Evolutionary conservation across 495 filamentous ascomycete species (phyloP).

Genomic region (Aspergillus coremiiformis): DNA sequence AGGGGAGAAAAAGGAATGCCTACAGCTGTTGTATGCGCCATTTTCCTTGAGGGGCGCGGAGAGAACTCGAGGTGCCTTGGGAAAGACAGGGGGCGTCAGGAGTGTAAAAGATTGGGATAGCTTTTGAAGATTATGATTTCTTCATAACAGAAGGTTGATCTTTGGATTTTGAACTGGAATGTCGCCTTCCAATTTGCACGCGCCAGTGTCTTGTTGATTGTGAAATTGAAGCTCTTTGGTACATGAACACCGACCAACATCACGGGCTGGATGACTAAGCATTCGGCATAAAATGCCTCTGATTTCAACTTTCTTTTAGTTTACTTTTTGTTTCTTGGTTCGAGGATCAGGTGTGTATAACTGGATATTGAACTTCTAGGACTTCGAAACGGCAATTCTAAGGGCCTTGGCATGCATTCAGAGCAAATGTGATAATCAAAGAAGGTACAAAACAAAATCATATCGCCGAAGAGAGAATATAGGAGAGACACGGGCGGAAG

Average conservation of each 20-base stretch:
- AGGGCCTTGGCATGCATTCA: not conserved
- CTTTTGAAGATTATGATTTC: not conserved
- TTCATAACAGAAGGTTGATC: not conserved
- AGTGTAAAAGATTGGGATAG: not conserved
- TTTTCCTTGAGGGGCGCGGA: conserved; percentile 4
- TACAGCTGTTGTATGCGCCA: conserved; percentile 14
- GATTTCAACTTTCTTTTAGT: not conserved
- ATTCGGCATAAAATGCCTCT: not conserved
- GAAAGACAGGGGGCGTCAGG: not conserved
- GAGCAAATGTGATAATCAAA: not conserved
- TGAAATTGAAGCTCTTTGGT: conserved; percentile 2
- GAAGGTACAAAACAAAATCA: conserved; percentile 15
- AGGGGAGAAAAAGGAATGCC: not conserved
- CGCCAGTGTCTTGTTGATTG: not conserved
- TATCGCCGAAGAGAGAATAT: conserved; percentile 21
- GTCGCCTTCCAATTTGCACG: not conserved
- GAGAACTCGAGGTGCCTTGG: conserved; percentile 3
- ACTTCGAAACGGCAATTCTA: no score
- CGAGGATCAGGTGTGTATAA: not conserved
- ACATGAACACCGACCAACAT: not conserved
- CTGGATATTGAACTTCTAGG: no score
- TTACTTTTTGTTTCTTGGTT: not conserved
- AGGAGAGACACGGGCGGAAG: not conserved
- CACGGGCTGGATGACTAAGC: conserved; percentile 13
- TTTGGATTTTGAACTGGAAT: not conserved